Evolutionary conservation across 2,329 filamentous ascomycete species (phyloP).

Genomic region (Graphiopsis chlorocephala): DNA sequence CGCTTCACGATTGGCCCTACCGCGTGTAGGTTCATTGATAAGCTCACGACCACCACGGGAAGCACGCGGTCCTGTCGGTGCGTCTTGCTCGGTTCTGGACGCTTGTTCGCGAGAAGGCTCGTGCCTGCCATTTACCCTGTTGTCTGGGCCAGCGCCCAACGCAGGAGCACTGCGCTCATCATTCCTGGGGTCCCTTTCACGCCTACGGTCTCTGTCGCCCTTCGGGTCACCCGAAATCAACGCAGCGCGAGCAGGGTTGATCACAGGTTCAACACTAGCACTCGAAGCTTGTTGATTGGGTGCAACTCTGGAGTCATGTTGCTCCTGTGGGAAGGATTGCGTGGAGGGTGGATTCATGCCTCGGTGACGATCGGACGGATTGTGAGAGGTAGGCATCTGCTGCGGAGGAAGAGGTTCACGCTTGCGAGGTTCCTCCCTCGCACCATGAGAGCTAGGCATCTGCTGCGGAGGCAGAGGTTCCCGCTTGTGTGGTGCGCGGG

Average conservation of each 20-base stretch:
- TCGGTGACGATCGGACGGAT: not conserved
- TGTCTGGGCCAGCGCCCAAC: constrained; percentile 22
- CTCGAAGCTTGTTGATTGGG: not conserved
- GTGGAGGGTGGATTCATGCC: not conserved
- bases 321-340: not conserved
- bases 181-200: constrained; percentile 24
- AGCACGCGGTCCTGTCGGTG: constrained; percentile 54
- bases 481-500: not conserved
- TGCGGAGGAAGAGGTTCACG: constrained; percentile 13
- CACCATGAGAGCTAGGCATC: not conserved
- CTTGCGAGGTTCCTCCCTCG: constrained; percentile 11
- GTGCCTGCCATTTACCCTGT: constrained; percentile 36
- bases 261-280: constrained; percentile 14
- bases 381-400: constrained; percentile 7
- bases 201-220: constrained; percentile 27
- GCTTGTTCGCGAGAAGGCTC: constrained; percentile 25
- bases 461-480: constrained; percentile 11
- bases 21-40: constrained; percentile 36
- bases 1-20: constrained; percentile 38
- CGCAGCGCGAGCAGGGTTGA: constrained; percentile 46
- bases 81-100: constrained; percentile 28
- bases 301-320: constrained; percentile 2
- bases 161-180: constrained; percentile 29
- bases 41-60: constrained; percentile 42
- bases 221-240: constrained; percentile 35